These are phyloP conservation scores for Tetrastigma voinierianum DNA, from an alignment of 164 flowering plant genomes.

Conservation along the genomic window DNA sequence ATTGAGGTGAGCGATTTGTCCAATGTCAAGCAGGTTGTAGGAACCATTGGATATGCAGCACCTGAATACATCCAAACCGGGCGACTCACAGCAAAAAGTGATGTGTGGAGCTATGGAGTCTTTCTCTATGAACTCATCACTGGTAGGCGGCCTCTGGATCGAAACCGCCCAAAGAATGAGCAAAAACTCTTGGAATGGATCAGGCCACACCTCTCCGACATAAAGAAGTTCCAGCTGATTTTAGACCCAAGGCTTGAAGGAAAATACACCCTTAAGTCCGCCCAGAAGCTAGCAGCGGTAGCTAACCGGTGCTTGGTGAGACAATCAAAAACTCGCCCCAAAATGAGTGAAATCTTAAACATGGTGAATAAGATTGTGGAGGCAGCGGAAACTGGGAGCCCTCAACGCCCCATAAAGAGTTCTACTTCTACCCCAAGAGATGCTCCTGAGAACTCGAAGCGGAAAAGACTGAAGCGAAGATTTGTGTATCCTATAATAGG, in stretches of 20 bases:
- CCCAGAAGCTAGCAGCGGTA: constrained; percentile 61
- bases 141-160: constrained; percentile 73
- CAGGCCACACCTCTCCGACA: constrained; percentile 60
- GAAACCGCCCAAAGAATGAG: constrained; percentile 74
- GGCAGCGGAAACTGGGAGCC: constrained; percentile 29
- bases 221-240: constrained; percentile 59
- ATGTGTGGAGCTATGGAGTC: constrained; percentile 93
- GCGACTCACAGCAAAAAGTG: constrained; percentile 74
- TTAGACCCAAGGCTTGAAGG: constrained; percentile 77
- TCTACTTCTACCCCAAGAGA: constrained; percentile 7
- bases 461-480: constrained; percentile 26
- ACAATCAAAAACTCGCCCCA: constrained; percentile 67
- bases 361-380: constrained; percentile 55
- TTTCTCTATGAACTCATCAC: constrained; percentile 91
- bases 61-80: constrained; percentile 92
- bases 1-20: neutral
- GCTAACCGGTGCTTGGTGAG: constrained; percentile 75
- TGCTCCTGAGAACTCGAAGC: constrained; percentile 17
- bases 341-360: constrained; percentile 81
- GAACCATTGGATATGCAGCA: constrained; percentile 97
- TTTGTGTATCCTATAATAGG: constrained; percentile 33
- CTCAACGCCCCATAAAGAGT: constrained; percentile 27
- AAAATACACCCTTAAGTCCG: constrained; percentile 51
- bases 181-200: constrained; percentile 87
- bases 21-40: constrained; percentile 59